Evolutionary conservation across 2,329 filamentous ascomycete species (phyloP), one percentile per base, ranked within the genome.

Genomic region (Epichloe sibirici): DNA sequence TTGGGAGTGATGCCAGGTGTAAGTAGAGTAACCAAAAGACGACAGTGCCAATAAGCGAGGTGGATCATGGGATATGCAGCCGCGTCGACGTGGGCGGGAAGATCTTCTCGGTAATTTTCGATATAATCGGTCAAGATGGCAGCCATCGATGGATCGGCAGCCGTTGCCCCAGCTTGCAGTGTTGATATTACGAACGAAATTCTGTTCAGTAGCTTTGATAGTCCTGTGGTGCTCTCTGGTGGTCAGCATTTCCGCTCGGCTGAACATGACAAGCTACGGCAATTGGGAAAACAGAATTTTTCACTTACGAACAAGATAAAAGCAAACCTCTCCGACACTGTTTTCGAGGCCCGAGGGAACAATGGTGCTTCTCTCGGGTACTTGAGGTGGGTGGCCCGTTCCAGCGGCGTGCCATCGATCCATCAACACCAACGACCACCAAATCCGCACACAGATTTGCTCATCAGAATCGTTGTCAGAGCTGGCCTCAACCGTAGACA

Each of bases 331-430:
- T 38, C 84, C 85, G 4, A 88, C 69, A 7, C 85, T 64, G 15
- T 69, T 66, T 55, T 77, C 75, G 53, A 89, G 74, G 46, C 81
- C 79, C 1, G 77, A 74, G 5, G 78, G 70, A 25, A 85, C 68
- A 13, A 85, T 75, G 6, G 82, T 74, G 50, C 74, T 79, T 55
- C 78, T 75, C 57, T 85, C 78, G 2, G 78, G 79, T 53, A 89
- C 80, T 53, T 83, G 72, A 12, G 80, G 58, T 1, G 83, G 80
- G 55, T 76, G 80, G 12, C 78, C 80, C 4, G 78, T 83, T 23
- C 80, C 82, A n/a, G 81, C 76, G 4, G 85, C 82, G 62, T 87
- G 81, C 83, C 83, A 89, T 15, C 84, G 77, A 61, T 89, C 85
- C 57, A 89, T 76, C 56, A 85, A 75, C 45, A 88, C 77, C 37